Percentiles rank a stretch among this genome's conserved stretches.
Conservation (phyloP, 2,329 filamentous ascomycete species). For the Trichoderma sp. region DNA sequence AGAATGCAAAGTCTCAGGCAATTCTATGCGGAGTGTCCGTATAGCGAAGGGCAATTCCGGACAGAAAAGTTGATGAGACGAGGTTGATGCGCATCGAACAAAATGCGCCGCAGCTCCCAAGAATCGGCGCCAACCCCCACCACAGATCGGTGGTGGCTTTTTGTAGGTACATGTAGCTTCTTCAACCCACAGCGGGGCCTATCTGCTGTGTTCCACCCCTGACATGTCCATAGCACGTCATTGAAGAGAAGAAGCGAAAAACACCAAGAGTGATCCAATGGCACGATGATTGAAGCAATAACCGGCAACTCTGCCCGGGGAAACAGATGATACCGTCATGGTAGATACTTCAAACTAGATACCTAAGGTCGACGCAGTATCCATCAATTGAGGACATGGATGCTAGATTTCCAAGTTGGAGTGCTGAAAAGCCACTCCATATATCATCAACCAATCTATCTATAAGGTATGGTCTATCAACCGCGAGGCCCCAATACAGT, state of each 20-base stretch:
- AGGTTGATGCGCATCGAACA: neutral
- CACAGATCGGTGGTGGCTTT: slow-evolving; percentile 18
- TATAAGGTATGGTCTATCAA: slow-evolving; percentile 22
- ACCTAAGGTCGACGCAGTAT: too few relatives aligned
- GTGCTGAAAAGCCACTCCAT: neutral
- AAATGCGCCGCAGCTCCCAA: too few relatives aligned
- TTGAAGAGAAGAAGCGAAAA: neutral
- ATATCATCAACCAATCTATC: neutral
- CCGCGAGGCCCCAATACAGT: neutral
- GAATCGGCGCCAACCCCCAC: slow-evolving; percentile 13
- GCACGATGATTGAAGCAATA: neutral
- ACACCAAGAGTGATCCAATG: too few relatives aligned
- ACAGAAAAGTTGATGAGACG: neutral
- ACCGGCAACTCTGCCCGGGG: too few relatives aligned
- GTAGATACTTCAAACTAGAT: too few relatives aligned
- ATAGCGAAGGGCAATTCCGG: neutral
- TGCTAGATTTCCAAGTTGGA: too few relatives aligned
- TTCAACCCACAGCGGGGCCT: slow-evolving; percentile 26
- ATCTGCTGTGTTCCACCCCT: slow-evolving; percentile 7
- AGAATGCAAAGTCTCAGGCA: too few relatives aligned
- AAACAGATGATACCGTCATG: too few relatives aligned
- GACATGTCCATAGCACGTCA: neutral
- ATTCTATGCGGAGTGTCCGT: too few relatives aligned
- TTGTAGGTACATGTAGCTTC: neutral
- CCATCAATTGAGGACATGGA: too few relatives aligned